A percentile compares a stretch with the other conserved stretches of the same genome.
Evolutionary conservation across 2,329 filamentous ascomycete species (phyloP).

Genomic region (Diaporthe citri): DNA sequence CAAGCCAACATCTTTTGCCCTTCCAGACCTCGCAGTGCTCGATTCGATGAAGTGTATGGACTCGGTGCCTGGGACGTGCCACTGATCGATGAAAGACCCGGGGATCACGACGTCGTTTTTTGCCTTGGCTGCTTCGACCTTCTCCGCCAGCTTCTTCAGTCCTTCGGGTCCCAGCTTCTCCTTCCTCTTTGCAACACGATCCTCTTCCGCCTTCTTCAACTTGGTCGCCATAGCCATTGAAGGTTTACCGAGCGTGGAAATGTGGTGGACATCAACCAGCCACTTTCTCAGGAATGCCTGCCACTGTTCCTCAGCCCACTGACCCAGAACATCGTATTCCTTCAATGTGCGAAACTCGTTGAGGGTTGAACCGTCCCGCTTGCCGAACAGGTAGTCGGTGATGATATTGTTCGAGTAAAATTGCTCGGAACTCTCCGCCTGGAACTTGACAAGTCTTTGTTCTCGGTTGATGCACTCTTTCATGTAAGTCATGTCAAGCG

Average conservation of each 20-base stretch:
- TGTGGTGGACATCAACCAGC: slow-evolving; percentile 86
- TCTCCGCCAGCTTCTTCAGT: slow-evolving; percentile 78
- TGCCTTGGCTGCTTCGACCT: slow-evolving; percentile 84
- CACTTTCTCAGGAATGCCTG: slow-evolving; percentile 83
- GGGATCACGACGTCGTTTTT: slow-evolving; percentile 93
- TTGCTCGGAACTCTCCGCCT: slow-evolving; percentile 83
- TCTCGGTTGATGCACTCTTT: slow-evolving; percentile 87
- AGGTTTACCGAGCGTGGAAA: slow-evolving; percentile 89
- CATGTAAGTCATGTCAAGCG: slow-evolving; percentile 91
- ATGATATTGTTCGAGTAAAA: slow-evolving; percentile 91
- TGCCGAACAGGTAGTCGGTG: slow-evolving; percentile 91
- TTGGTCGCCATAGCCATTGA: slow-evolving; percentile 83
- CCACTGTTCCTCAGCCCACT: slow-evolving; percentile 90
- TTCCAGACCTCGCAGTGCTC: slow-evolving; percentile 83
- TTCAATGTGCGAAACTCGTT: slow-evolving; percentile 67
- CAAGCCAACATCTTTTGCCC: slow-evolving; percentile 78
- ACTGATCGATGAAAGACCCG: slow-evolving; percentile 81
- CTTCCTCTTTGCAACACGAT: slow-evolving; percentile 82
- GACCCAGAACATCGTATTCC: slow-evolving; percentile 77
- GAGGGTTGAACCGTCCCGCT: slow-evolving; percentile 83
- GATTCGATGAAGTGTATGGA: slow-evolving; percentile 97
- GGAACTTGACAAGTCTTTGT: slow-evolving; percentile 83
- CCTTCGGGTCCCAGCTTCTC: slow-evolving; percentile 85
- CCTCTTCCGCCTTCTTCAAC: slow-evolving; percentile 85
- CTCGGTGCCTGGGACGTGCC: slow-evolving; percentile 85